These are phyloP conservation scores for Tolypocladium tundrense DNA, from an alignment of 2,329 filamentous ascomycete genomes.

Conservation along the genomic window DNA sequence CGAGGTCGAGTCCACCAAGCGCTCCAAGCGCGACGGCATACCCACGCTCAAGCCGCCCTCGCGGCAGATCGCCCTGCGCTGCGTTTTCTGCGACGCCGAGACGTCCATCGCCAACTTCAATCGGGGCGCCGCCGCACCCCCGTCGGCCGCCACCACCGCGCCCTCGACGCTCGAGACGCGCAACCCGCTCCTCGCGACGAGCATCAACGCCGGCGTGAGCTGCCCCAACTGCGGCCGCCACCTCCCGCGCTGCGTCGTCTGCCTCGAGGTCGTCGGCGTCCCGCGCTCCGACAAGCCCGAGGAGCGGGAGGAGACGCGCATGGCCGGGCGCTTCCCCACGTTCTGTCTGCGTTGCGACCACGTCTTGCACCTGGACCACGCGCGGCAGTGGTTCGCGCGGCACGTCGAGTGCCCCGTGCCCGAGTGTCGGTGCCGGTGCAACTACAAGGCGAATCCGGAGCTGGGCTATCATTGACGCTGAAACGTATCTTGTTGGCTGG, in stretches of 20 bases:
- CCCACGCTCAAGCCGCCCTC: conserved; percentile 55
- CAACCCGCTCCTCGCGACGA: conserved; percentile 49
- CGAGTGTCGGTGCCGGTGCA: conserved; percentile 57
- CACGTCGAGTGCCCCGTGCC: conserved; percentile 59
- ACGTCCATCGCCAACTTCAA: conserved; percentile 33
- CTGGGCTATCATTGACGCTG: conserved; percentile 34
- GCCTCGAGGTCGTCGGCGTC: conserved; percentile 55
- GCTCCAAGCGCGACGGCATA: conserved; percentile 52
- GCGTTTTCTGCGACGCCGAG: conserved; percentile 63
- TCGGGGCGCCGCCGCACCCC: conserved; percentile 13
- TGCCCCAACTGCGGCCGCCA: conserved; percentile 59
- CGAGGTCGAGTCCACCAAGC: conserved; percentile 64
- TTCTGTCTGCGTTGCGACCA: conserved; percentile 62
- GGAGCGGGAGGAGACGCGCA: conserved; percentile 34
- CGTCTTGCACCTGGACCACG: conserved; percentile 57
- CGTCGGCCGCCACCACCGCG: conserved; percentile 11
- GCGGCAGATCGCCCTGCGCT: conserved; percentile 64
- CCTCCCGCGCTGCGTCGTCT: conserved; percentile 57
- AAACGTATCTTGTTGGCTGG: neutral
- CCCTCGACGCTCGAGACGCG: conserved; percentile 19
- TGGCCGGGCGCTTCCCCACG: conserved; percentile 52
- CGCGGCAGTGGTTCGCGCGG: conserved; percentile 53
- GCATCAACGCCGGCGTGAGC: conserved; percentile 49
- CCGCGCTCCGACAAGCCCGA: conserved; percentile 50
- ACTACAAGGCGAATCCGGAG: conserved; percentile 50